phyloP scores from a whole-genome alignment of 2,329 filamentous ascomycete species.

The Penicillium nordicum region DNA sequence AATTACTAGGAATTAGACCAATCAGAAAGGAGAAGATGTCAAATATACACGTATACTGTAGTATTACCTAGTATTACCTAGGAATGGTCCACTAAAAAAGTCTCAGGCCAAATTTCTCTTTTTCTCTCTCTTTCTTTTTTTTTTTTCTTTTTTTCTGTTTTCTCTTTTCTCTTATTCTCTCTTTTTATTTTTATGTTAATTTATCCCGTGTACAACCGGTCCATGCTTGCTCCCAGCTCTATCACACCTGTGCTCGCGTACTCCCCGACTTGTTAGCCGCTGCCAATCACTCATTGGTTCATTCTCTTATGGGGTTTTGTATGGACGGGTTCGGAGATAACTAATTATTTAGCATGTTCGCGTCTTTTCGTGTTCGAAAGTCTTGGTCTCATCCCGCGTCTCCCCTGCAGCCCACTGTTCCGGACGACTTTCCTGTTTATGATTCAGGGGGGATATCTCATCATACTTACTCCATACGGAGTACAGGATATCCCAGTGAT shows the following conservation, averaged over 20 bases:
- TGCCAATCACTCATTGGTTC: constrained; percentile 7
- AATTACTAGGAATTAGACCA: background rate
- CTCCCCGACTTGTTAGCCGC: constrained; percentile 20
- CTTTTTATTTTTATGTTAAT: background rate
- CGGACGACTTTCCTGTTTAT: constrained; percentile 12
- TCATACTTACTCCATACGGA: background rate
- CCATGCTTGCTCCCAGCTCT: constrained; percentile 1
- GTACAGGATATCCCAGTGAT: constrained; percentile 3
- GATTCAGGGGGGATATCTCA: constrained; percentile 13
- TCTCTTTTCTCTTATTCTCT: background rate
- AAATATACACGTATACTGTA: background rate
- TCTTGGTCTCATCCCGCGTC: constrained; percentile 2
- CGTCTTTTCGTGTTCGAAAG: background rate
- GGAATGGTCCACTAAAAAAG: background rate
- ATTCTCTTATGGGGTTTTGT: background rate
- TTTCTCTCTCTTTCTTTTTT: background rate
- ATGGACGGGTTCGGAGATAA: background rate
- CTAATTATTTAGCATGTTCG: background rate
- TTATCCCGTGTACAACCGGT: constrained; percentile 12
- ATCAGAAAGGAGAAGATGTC: background rate
- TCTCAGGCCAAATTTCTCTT: background rate
- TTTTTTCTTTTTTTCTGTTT: background rate
- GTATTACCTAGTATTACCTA: too few relatives aligned
- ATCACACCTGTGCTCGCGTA: constrained; percentile 11
- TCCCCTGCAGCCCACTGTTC: background rate